Evolutionary conservation across 169 alveolate genomes (phyloP).

Genomic region (Plasmodium gallinaceum): DNA sequence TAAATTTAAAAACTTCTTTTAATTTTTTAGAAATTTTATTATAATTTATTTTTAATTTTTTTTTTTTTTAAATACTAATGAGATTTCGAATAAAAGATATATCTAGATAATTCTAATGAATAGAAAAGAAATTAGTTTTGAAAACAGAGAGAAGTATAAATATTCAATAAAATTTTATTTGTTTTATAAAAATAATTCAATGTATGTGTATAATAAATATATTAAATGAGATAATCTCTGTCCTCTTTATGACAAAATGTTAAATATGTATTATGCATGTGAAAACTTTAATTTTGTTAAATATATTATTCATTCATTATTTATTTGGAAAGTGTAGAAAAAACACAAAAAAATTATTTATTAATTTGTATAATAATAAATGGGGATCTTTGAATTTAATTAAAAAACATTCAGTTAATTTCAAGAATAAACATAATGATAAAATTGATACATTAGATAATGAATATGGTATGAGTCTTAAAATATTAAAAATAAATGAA

Average conservation of each 20-base stretch:
- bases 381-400: not conserved
- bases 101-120: no score
- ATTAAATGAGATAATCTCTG: not conserved
- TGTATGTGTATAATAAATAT: not conserved
- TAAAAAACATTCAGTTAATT: not conserved
- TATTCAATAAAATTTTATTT: no score
- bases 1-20: no score
- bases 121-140: no score
- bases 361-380: not conserved
- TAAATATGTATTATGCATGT: conserved; percentile 49
- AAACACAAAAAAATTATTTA: not conserved
- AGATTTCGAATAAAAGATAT: no score
- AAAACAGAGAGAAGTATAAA: no score
- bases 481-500: conserved; percentile 49
- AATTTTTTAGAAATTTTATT: no score
- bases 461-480: conserved; percentile 47
- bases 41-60: no score
- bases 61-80: no score
- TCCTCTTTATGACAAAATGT: not conserved
- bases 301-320: conserved; percentile 31
- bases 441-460: not conserved
- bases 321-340: conserved; percentile 12
- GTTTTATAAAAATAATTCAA: not conserved
- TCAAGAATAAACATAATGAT: not conserved
- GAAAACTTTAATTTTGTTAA: not conserved